phyloP scores from a whole-genome alignment of 192 early-diverging fungal species.

The Podila minutissima region DNA sequence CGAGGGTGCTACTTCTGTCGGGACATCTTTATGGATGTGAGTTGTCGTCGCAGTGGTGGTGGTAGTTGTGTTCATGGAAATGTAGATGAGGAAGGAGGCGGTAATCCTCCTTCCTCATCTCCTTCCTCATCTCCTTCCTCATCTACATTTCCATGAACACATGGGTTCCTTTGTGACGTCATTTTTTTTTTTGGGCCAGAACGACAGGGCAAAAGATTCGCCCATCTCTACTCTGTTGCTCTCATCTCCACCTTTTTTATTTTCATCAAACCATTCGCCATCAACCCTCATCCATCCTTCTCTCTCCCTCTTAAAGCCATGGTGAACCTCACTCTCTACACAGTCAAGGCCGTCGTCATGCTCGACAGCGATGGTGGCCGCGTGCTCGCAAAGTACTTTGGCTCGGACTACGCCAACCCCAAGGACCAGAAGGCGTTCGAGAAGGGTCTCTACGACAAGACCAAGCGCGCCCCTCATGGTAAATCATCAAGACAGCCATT shows the following conservation, averaged over 20 bases:
- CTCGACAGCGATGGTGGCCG: constrained; percentile 94
- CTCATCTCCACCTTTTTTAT: constrained; percentile 3
- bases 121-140: too few species aligned
- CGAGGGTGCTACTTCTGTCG: too few species aligned
- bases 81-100: too few species aligned
- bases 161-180: too few species aligned
- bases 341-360: constrained; percentile 88
- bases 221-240: too few species aligned
- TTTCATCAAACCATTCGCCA: not conserved
- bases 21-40: too few species aligned
- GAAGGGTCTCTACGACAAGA: constrained; percentile 92
- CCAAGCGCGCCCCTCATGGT: constrained; percentile 78
- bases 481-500: constrained; percentile 1
- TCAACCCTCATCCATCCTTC: not conserved
- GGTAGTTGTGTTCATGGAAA: too few species aligned
- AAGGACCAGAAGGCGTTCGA: constrained; percentile 96
- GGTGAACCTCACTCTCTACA: constrained; percentile 87
- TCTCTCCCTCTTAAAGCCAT: constrained; percentile 46
- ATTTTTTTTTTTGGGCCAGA: too few species aligned
- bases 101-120: too few species aligned
- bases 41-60: too few species aligned
- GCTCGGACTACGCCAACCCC: constrained; percentile 61
- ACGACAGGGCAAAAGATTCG: too few species aligned
- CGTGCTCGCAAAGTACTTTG: constrained; percentile 94
- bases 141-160: too few species aligned